Conservation (phyloP, 169 alveolate species). For the Plasmodium reichenowi region DNA sequence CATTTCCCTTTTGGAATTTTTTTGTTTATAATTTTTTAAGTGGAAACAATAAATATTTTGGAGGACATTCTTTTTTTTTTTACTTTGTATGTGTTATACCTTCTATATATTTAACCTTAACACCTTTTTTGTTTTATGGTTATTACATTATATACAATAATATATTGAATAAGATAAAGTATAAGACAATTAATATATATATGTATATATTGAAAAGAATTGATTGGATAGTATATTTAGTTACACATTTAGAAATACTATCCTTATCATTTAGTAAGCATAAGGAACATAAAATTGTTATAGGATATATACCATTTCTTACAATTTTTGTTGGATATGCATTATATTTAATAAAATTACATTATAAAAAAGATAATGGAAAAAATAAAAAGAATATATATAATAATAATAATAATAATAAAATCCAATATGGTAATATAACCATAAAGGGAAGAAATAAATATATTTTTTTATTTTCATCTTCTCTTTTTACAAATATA, state of each 20-base stretch:
- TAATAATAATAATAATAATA: not conserved
- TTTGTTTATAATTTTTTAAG: conserved; percentile 49
- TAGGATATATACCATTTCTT: conserved; percentile 41
- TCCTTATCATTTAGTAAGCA: conserved; percentile 53
- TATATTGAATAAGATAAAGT: not conserved
- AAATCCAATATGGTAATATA: not conserved
- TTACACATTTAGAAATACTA: conserved; percentile 38
- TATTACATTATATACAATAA: not conserved
- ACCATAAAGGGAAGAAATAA: conserved; percentile 5
- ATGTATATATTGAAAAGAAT: conserved; percentile 5
- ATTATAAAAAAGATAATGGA: not conserved
- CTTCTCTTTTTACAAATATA: conserved; percentile 13
- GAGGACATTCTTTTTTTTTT: conserved; percentile 27
- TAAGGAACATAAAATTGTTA: conserved; percentile 60
- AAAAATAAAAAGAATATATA: not conserved
- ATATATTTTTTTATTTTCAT: not conserved
- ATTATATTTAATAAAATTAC: not conserved
- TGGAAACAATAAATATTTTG: conserved; percentile 45
- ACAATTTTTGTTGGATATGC: conserved; percentile 11
- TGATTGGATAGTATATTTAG: conserved; percentile 25
- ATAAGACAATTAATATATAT: conserved; percentile 6
- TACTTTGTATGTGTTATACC: conserved; percentile 37
- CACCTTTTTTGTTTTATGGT: conserved; percentile 32
- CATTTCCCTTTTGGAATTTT: conserved; percentile 28
- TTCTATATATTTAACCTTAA: conserved; percentile 28